Evolutionary conservation across 225 moss, liverwort and hornwort species (phyloP).

Genomic region (Sphagnum contortum): DNA sequence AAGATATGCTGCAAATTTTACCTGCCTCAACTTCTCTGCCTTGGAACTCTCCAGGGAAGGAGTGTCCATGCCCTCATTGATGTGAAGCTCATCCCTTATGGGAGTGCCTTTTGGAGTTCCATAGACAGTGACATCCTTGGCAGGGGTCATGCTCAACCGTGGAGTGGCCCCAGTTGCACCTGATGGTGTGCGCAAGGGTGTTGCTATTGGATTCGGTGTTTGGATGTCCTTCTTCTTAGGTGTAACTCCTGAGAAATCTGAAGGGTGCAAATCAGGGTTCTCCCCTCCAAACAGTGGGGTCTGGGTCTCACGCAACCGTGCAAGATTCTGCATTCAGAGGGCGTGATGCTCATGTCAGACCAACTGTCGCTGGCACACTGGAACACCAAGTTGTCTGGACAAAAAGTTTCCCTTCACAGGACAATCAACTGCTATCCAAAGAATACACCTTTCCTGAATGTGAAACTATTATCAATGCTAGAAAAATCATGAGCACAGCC

Average conservation of each 20-base stretch:
- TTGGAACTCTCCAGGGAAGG: conserved; percentile 47
- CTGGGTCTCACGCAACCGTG: conserved; percentile 79
- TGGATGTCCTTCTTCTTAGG: conserved; percentile 80
- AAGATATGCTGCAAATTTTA: not conserved
- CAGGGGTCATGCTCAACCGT: conserved; percentile 37
- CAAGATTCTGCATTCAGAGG: conserved; percentile 46
- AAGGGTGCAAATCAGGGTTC: conserved; percentile 85
- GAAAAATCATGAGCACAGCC: too few species aligned
- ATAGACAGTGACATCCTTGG: conserved; percentile 32
- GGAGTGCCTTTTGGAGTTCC: conserved; percentile 69
- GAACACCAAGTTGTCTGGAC: too few species aligned
- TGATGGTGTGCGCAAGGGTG: conserved; percentile 74
- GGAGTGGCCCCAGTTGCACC: conserved; percentile 40
- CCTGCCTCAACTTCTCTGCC: conserved; percentile 71
- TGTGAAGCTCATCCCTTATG: conserved; percentile 78
- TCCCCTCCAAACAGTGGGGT: conserved; percentile 91
- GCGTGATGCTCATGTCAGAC: too few species aligned
- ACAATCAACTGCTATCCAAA: too few species aligned
- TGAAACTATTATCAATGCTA: too few species aligned
- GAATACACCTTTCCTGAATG: too few species aligned
- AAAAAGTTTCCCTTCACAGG: too few species aligned
- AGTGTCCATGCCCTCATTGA: conserved; percentile 74
- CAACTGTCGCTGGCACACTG: too few species aligned
- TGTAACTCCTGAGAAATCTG: conserved; percentile 86
- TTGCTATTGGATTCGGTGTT: conserved; percentile 81